A percentile compares a stretch with the other conserved stretches of the same genome.
These are phyloP conservation scores for Metahyphopichia silvanorum DNA, from an alignment of 805 yeast genomes.

Conservation along the genomic window DNA sequence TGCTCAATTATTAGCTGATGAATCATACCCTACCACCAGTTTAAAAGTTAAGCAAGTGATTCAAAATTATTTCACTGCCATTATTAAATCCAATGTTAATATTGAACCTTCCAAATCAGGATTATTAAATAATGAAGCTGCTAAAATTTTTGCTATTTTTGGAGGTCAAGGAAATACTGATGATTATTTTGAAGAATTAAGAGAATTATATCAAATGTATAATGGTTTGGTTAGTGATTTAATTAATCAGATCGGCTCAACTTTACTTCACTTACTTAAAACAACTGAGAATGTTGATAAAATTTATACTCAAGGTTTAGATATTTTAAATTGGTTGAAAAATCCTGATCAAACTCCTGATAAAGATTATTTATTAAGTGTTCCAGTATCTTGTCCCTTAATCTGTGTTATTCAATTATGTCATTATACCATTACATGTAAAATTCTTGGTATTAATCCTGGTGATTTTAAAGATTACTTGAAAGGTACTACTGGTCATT, in stretches of 20 bases:
- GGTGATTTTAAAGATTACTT: constrained; percentile 75
- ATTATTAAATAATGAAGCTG: constrained; percentile 46
- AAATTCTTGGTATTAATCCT: constrained; percentile 80
- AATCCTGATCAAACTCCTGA: constrained; percentile 86
- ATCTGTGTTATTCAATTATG: constrained; percentile 94
- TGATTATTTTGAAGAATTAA: constrained; percentile 94
- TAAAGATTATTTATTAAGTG: constrained; percentile 79
- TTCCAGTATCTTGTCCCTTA: constrained; percentile 95
- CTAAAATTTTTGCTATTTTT: constrained; percentile 77
- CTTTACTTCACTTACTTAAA: constrained; percentile 64
- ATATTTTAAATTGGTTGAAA: constrained; percentile 83
- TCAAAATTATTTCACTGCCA: constrained; percentile 64
- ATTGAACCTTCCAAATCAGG: constrained; percentile 31
- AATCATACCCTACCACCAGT: constrained; percentile 59
- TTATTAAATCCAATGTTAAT: constrained; percentile 23
- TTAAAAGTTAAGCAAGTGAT: constrained; percentile 70
- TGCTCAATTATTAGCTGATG: constrained; percentile 54
- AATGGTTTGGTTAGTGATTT: constrained; percentile 71
- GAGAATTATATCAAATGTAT: constrained; percentile 78
- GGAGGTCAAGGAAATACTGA: constrained; percentile 99
- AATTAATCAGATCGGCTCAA: constrained; percentile 63
- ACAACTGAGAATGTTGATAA: constrained; percentile 76
- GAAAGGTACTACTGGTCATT: constrained; percentile 81
- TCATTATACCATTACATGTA: constrained; percentile 87
- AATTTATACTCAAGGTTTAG: constrained; percentile 90